Base-by-base conservation (phyloP, 2,329 filamentous ascomycete genomes). In the Chalara sp. region DNA sequence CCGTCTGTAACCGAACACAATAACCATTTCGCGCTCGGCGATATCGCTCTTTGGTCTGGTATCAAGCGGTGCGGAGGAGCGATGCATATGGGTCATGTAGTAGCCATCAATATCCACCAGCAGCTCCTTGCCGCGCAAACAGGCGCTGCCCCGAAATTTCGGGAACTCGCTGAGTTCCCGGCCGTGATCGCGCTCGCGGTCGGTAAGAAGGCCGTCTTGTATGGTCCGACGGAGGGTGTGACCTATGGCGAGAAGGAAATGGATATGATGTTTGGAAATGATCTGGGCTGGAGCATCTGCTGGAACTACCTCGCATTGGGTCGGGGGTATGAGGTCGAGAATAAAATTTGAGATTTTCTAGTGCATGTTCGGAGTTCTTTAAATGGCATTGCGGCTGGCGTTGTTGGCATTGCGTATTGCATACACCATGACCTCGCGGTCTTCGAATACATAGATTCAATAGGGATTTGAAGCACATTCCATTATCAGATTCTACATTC, bases 31-130 rank as follows among this genome's bases (percentile, higher is more conserved):
- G 86, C 82, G 10, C 74, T 80, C 29, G 87, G 87, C 12, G 87
- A 92, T 63, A 71, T 87, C 12, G 78, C 77, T 32, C 70, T 73
- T 45, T 91, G 87, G 87, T 78, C 83, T 0, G 87, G 86, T 42
- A 89, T 92, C 70, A 91, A 89, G 72, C 83, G 87, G 43, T 88
- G 84, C 60, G 87, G 87, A 29, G 79, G 75, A 12, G 87, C 87
- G 33, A 87, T 91, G 77, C 79, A 86, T 62, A 82, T 84, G 73
- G 87, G 86, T 37, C 79, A 83, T 61, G 74, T 77, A 54, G 78
- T 79, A 3, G 86, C 81, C 6, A 68, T 76, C 48, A 91, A 91
- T 63, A 76, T 86, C 49, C 78, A 87, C 68, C 78, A 85, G 67
- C 69, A 74, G 29, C 80, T 87, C 63, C 65, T 80, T 43, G 62